These are phyloP conservation scores for Cicer yamashitae DNA, from an alignment of 306 rosid species.

Conservation along the genomic window DNA sequence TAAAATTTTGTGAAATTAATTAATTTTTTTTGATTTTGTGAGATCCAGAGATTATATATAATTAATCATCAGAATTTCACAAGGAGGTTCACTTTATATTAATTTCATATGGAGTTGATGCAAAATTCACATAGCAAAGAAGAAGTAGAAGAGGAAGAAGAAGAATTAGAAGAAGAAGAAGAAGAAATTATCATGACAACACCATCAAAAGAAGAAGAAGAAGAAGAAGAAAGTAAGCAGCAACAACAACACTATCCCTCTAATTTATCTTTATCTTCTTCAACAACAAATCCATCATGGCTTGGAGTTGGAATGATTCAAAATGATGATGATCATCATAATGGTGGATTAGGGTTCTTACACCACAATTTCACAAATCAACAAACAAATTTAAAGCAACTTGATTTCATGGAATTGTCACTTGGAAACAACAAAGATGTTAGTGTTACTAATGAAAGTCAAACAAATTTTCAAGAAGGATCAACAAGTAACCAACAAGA, in stretches of 20 bases:
- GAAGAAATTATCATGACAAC: constrained; percentile 44
- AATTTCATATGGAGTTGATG: constrained; percentile 55
- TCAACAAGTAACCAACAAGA: not conserved
- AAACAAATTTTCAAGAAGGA: too few relatives aligned
- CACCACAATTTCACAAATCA: constrained; percentile 44
- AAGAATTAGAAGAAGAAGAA: constrained; percentile 50
- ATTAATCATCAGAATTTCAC: constrained; percentile 37
- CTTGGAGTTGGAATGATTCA: constrained; percentile 29
- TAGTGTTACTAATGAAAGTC: too few relatives aligned
- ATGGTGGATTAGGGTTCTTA: constrained; percentile 55
- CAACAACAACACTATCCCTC: constrained; percentile 31
- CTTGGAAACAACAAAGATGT: constrained; percentile 39
- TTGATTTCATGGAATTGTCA: constrained; percentile 59
- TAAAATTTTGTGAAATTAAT: constrained; percentile 36
- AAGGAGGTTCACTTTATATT: constrained; percentile 36
- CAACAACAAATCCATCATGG: constrained; percentile 44
- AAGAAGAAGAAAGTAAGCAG: constrained; percentile 45
- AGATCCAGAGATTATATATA: constrained; percentile 46
- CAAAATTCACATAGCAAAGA: constrained; percentile 55
- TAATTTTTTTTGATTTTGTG: constrained; percentile 30
- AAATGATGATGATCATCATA: constrained; percentile 36
- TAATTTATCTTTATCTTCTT: constrained; percentile 42
- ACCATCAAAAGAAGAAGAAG: constrained; percentile 12
- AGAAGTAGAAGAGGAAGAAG: constrained; percentile 57
- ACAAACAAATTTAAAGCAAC: constrained; percentile 33